phyloP scores from a whole-genome alignment of 495 filamentous ascomycete species.

The Hyaloscypha variabilis region DNA sequence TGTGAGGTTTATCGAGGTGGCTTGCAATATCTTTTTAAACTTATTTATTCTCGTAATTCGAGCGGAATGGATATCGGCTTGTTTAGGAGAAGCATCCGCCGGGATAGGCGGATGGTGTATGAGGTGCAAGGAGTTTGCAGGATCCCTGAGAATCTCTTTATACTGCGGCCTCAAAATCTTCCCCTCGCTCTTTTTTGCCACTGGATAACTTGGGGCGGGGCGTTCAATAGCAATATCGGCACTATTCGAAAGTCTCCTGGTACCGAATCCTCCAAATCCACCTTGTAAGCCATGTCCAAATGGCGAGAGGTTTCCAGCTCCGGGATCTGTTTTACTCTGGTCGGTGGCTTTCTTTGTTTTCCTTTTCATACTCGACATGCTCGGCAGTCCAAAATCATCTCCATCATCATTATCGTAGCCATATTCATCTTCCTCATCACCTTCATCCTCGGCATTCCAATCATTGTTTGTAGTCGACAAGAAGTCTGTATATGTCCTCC shows the following conservation, averaged over 20 bases:
- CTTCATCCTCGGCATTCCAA: slow-evolving; percentile 68
- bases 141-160: slow-evolving; percentile 93
- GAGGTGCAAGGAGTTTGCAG: slow-evolving; percentile 91
- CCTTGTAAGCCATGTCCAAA: slow-evolving; percentile 41
- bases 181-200: slow-evolving; percentile 82
- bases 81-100: slow-evolving; percentile 75
- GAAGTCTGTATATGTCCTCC: slow-evolving; percentile 74
- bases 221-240: slow-evolving; percentile 91
- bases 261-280: slow-evolving; percentile 31
- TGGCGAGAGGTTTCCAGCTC: slow-evolving; percentile 22
- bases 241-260: slow-evolving; percentile 66
- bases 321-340: slow-evolving; percentile 21
- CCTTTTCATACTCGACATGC: slow-evolving; percentile 82
- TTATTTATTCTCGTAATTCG: slow-evolving; percentile 96
- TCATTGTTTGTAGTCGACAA: slow-evolving; percentile 74
- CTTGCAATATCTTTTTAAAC: slow-evolving; percentile 93
- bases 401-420: slow-evolving; percentile 82
- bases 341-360: slow-evolving; percentile 56
- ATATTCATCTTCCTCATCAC: slow-evolving; percentile 69
- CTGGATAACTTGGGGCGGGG: slow-evolving; percentile 84
- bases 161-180: slow-evolving; percentile 97
- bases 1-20: slow-evolving; percentile 80
- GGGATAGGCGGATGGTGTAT: slow-evolving; percentile 84
- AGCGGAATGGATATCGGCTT: slow-evolving; percentile 83
- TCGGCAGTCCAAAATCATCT: slow-evolving; percentile 93